Evolutionary conservation across 306 rosid species (phyloP), one percentile per base, ranked within the genome.

Genomic region (Arachis stenosperma): DNA sequence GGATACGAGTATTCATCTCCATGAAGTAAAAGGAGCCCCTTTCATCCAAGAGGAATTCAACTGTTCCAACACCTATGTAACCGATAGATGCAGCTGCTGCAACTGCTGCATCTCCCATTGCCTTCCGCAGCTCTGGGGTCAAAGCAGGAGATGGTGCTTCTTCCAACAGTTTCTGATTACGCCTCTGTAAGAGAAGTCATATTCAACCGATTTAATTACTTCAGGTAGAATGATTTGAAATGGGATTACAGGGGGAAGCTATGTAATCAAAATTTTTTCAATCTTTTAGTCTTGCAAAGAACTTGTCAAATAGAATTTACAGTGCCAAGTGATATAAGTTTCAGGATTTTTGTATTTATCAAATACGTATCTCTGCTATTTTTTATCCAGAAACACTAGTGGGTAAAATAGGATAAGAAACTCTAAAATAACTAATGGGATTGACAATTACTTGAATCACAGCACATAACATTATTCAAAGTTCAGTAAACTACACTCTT

Each of bases 1-100:
- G 99, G 80, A 91, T 91, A 65, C 97, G 96, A 65, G 99, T 94
- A 85, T 94, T 94, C 99, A 94, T 94, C 88, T 94, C 99, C 99
- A 94, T 91, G 84, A 94, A 94, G 92, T 94, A 91, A 84, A 94
- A 94, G 79, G 95, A 88, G 70, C 97, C 99, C 75, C 99, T 91
- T 87, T 94, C 99, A 56, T 94, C 99, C 96, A 94, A 86, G 73
- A 94, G 96, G 80, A 94, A 94, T 87, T 94, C 97, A 51, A 94
- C 64, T 2, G 97, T 94, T 79, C 99, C 99, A 71, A 91, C 99
- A 40, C 97, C 97, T 70, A 94, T 84, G 69, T 94, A 94, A 80
- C 97, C 99, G 29, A 94, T 94, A 58, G 99, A 91, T 75, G 96
- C 93, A 50, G 97, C 99, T n/a, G 99, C 99, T 12, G 94, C 81